These are phyloP conservation scores for Euryodendron excelsum DNA, from an alignment of 148 eudicot species.

Conservation along the genomic window DNA sequence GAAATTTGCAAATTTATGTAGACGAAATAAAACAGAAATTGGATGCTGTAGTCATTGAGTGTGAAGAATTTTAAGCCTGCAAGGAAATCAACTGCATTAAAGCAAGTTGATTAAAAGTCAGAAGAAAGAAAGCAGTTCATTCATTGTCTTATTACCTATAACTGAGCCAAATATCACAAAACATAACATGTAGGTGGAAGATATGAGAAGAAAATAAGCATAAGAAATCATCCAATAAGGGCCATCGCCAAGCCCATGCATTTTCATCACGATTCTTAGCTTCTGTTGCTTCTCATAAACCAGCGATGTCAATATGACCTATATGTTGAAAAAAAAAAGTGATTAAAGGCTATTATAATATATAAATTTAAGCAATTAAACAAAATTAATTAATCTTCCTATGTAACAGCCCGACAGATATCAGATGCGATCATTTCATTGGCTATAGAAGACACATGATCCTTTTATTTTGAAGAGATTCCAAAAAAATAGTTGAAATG, in stretches of 20 bases:
- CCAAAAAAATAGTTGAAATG: background rate
- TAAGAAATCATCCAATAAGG: slow-evolving; percentile 94
- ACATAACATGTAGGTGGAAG: slow-evolving; percentile 69
- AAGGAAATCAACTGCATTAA: slow-evolving; percentile 16
- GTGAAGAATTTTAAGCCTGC: slow-evolving; percentile 77
- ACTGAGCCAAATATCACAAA: slow-evolving; percentile 80
- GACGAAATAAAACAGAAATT: slow-evolving; percentile 76
- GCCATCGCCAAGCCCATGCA: slow-evolving; percentile 98
- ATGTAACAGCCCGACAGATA: background rate
- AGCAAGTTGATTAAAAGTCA: slow-evolving; percentile 10
- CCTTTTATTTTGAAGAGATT: no score
- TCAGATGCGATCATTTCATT: background rate
- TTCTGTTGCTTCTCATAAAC: slow-evolving; percentile 89
- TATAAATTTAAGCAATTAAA: background rate
- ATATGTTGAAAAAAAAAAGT: slow-evolving; percentile 4
- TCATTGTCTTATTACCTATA: slow-evolving; percentile 51
- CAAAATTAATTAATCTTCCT: background rate
- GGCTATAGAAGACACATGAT: background rate
- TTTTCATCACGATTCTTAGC: slow-evolving; percentile 97
- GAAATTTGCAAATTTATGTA: slow-evolving; percentile 87
- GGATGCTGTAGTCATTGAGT: slow-evolving; percentile 75
- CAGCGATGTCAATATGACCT: slow-evolving; percentile 71
- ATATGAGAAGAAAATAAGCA: slow-evolving; percentile 76
- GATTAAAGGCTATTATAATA: background rate
- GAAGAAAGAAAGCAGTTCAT: slow-evolving; percentile 8